Percentiles rank a stretch among this genome's conserved stretches.
Evolutionary conservation across 169 alveolate genomes (phyloP).

Genomic region (Cyclospora cayetanensis): DNA sequence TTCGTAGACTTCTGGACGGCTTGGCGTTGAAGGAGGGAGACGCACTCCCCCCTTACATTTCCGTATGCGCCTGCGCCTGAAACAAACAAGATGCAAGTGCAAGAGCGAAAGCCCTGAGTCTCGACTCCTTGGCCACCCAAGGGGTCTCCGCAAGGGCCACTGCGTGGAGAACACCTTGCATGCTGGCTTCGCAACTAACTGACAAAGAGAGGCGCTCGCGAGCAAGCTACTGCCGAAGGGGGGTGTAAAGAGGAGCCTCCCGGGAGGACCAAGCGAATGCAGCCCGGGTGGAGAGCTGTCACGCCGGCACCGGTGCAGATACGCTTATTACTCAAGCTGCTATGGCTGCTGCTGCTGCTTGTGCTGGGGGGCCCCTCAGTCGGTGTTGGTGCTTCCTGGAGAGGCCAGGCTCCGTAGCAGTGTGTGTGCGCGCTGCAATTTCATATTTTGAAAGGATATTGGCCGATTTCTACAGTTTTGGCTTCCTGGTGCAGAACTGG

Average conservation of each 20-base stretch:
- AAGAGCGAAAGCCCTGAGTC: not conserved
- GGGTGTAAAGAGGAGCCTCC: not conserved
- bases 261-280: not conserved
- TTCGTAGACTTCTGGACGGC: not conserved
- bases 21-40: not conserved
- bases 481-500: no score
- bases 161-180: no score
- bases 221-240: not conserved
- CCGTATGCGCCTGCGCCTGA: not conserved
- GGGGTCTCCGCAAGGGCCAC: conserved; percentile 22
- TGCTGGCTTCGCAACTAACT: not conserved
- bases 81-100: not conserved
- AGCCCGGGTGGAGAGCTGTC: not conserved
- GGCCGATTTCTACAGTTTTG: no score
- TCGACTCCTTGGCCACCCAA: not conserved
- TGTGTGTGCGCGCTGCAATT: no score
- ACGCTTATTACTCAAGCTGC: not conserved
- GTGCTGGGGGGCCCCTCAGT: not conserved
- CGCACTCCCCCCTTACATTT: not conserved
- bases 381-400: no score
- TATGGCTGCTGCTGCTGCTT: not conserved
- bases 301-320: not conserved
- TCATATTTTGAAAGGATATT: no score
- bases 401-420: no score
- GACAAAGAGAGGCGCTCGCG: not conserved